Base-by-base conservation (phyloP, 176 grass and related monocot genomes). In the Phoenix dactylifera region DNA sequence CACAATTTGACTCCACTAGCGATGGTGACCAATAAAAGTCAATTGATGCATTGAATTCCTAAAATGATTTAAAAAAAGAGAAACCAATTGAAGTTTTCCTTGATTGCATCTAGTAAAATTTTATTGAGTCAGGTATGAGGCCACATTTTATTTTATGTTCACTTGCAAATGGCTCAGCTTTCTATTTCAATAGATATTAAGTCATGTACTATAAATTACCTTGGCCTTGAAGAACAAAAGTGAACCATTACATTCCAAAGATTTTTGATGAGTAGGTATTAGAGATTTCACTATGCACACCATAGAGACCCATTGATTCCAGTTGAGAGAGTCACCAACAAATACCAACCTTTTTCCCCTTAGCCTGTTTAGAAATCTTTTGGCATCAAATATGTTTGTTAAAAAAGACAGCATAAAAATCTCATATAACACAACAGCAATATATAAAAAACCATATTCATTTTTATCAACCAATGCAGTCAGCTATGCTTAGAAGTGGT, bases 11-110 rank as follows among this genome's bases (percentile, higher is more conserved):
- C 58, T 96, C 83, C 22, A 96, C 83, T 52, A 96, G 78, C 62
- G 87, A 72, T 51, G 91, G 83, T 19, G 86, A 83, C 91, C 86
- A 90, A 65, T 96, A 90, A 63, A 87, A 96, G 4, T 96, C 86
- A 16, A 96, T 76, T 0, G 86, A 87, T 25, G 77, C 75, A 44
- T 90, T 90, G 53, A 84, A 77, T 69, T 95, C 83, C 83, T 87
- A 48, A 32, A 35, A 50, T 76, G 10, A 39, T 39, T 39, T 39
- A 7, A 39, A 39, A 28, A 39, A 39, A 39, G 32, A 39, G 32
- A 39, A 39, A 39, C 9, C 1, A 10, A 9, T 39, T 39, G 32
- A 39, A 39, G 7, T 39, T 39, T 39, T 39, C 32, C 32, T 39
- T 39, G 32, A 44, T 14, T 14, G 35, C 35, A 44, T 44, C 9